These are phyloP conservation scores for Erigeron canadensis DNA, from an alignment of 129 eudicot species.

Conservation along the genomic window DNA sequence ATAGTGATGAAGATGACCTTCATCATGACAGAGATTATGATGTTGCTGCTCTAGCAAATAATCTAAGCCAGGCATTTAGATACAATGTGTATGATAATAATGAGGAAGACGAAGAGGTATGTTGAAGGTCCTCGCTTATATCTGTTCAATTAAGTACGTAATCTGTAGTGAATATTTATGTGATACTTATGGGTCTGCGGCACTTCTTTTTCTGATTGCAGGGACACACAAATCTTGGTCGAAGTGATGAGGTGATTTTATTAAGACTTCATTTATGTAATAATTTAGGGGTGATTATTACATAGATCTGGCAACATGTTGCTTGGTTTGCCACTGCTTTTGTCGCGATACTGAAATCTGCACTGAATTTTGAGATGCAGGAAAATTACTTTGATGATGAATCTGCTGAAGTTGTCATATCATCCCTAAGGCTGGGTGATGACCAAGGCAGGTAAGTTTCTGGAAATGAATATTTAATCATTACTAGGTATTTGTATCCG, in stretches of 20 bases:
- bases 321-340: neutral
- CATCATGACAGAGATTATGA: slow-evolving; percentile 93
- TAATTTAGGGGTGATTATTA: neutral
- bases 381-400: slow-evolving; percentile 87
- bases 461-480: slow-evolving; percentile 8
- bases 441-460: slow-evolving; percentile 84
- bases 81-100: slow-evolving; percentile 54
- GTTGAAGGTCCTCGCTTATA: slow-evolving; percentile 4
- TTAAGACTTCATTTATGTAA: neutral
- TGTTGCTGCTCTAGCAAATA: slow-evolving; percentile 86
- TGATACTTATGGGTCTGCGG: neutral
- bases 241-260: slow-evolving; percentile 70
- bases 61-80: slow-evolving; percentile 84
- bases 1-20: slow-evolving; percentile 82
- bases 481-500: neutral
- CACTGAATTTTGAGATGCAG: slow-evolving; percentile 43
- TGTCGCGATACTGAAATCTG: neutral
- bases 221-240: slow-evolving; percentile 71
- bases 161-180: neutral
- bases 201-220: slow-evolving; percentile 30
- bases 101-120: slow-evolving; percentile 84
- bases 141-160: neutral
- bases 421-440: slow-evolving; percentile 89
- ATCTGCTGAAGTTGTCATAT: slow-evolving; percentile 94
- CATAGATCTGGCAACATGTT: neutral